Conservation (phyloP, 345 rosid species). For the Passiflora organensis region DNA sequence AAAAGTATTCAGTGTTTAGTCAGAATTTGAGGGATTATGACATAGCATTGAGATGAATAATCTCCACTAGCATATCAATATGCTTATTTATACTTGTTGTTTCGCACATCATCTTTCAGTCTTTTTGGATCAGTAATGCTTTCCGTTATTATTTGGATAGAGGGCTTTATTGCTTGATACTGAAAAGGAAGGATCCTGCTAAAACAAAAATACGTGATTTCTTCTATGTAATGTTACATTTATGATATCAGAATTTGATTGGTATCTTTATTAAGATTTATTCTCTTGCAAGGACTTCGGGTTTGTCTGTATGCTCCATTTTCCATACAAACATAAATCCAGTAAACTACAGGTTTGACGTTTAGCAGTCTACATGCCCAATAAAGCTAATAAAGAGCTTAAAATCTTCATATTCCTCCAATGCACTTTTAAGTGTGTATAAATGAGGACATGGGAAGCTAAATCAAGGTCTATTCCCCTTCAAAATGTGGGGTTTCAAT, state of each 20-base stretch:
- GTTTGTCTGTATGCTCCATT: neutral
- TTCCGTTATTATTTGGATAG: neutral
- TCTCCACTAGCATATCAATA: neutral
- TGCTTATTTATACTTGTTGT: neutral
- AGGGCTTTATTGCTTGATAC: no score
- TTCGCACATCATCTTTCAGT: neutral
- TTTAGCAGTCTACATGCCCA: neutral
- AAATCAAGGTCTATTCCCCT: neutral
- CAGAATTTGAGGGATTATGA: neutral
- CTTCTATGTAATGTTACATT: no score
- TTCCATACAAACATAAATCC: neutral
- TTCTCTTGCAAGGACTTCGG: neutral
- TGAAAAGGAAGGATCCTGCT: no score
- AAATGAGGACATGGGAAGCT: neutral
- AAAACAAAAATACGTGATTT: no score
- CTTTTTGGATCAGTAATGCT: neutral
- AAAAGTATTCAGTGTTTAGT: neutral
- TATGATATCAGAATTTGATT: no score
- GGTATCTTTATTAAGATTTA: neutral
- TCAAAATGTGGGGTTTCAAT: conserved; percentile 1
- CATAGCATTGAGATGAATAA: neutral
- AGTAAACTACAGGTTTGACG: neutral
- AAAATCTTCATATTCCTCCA: no score
- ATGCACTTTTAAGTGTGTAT: neutral
- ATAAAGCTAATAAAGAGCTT: neutral